These are phyloP conservation scores for Ananas comosus DNA, from an alignment of 176 grass and related monocot genomes.

Conservation along the genomic window DNA sequence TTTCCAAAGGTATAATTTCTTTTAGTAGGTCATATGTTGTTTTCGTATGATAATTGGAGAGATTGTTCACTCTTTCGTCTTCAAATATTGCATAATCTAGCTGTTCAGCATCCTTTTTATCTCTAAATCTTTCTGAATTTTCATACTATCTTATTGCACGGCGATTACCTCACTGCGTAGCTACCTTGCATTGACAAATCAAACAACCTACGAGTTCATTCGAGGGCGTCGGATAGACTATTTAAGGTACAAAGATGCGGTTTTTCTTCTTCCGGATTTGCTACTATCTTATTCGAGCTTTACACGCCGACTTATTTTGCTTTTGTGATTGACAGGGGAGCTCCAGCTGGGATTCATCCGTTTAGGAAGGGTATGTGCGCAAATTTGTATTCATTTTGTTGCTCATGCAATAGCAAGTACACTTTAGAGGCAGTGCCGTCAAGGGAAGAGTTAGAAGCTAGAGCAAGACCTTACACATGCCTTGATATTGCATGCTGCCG, in stretches of 20 bases:
- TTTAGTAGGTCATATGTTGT: background rate
- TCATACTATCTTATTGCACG: too few species aligned
- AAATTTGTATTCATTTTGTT: slow-evolving; percentile 28
- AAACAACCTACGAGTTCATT: slow-evolving; percentile 35
- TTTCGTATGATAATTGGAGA: too few species aligned
- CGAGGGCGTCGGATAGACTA: slow-evolving; percentile 34
- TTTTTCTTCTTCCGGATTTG: too few species aligned
- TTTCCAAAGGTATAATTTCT: slow-evolving; percentile 35
- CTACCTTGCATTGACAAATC: slow-evolving; percentile 37
- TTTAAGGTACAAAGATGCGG: slow-evolving; percentile 18
- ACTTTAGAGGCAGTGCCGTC: slow-evolving; percentile 25
- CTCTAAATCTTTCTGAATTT: too few species aligned
- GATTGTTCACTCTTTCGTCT: too few species aligned
- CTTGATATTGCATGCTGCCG: slow-evolving; percentile 28
- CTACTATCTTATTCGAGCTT: too few species aligned
- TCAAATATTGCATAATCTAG: background rate
- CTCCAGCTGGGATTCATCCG: slow-evolving; percentile 23
- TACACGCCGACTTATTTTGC: background rate
- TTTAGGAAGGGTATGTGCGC: slow-evolving; percentile 33
- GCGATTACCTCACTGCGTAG: slow-evolving; percentile 7
- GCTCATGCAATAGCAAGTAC: slow-evolving; percentile 11
- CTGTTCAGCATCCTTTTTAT: too few species aligned
- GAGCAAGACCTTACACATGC: slow-evolving; percentile 32
- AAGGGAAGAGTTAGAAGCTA: slow-evolving; percentile 34
- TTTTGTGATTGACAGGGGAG: slow-evolving; percentile 33